Evolutionary conservation across 1,284 basidiomycete species (phyloP), one percentile per base, ranked within the genome.

Genomic region (Fomitopsis palustris): DNA sequence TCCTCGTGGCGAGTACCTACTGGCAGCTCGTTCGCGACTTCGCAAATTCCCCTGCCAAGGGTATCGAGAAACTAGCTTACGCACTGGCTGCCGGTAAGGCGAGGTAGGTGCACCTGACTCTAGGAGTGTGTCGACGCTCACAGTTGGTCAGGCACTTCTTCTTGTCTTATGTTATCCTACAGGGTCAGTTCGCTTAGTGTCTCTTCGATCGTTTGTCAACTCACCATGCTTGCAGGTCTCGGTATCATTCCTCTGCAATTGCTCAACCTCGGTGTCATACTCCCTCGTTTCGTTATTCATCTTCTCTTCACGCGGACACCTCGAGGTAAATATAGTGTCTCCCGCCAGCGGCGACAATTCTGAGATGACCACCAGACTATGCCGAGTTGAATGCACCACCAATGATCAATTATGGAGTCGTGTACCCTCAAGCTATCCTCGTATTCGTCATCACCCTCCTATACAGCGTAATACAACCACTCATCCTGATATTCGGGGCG

Each of bases 361-460:
- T 57, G 2, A 59, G 52, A 56, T 27, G 47, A 23, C 19, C 51
- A 17, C 35, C 65, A 91, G 96, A 98, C 69, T 96, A 88, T 67
- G 96, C 96, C 9, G 95, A 97, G 73, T 81, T 97, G n/a, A 97
- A 98, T 69, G 93, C 95, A 0, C 96, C 96, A 12, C 95, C 96
- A 0, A 93, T 94, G 86, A 90, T 98, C 73, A 95, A 97, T 73
- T 96, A 97, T 65, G 95, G 95, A 57, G 78, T 86, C 27, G 90
- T 96, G 8, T 96, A 98, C 70, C 96, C 96, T 0, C 95, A 97
- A 71, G 93, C 95, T 2, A 92, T 99, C 60, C 81, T 99, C 45
- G 88, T 99, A 67, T 99, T 98, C 75, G 93, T 95, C 57, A 90
- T 99, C 70, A 95, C 93, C 23, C 79, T 99, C 66, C 81, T 97